Conservation (phyloP, 2,329 filamentous ascomycete genomes). For the Colletotrichum kahawae region DNA sequence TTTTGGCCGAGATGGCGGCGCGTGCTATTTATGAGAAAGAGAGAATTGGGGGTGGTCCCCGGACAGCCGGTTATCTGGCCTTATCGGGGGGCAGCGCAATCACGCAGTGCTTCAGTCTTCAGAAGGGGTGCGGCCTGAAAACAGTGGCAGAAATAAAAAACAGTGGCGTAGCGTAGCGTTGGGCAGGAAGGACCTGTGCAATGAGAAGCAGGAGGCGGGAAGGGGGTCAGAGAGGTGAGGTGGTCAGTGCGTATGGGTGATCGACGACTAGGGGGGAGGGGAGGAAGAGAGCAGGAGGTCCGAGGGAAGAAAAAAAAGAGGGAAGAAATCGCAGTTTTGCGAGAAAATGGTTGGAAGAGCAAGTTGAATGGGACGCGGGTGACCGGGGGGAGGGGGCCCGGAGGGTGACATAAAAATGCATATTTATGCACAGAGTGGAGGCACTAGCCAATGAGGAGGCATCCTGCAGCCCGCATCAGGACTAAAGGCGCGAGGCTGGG, state of each 20-base stretch:
- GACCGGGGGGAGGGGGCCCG: background rate
- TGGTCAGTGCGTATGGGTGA: slow-evolving; percentile 21
- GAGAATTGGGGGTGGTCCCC: slow-evolving; percentile 33
- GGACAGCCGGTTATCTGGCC: slow-evolving; percentile 39
- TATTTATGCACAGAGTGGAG: slow-evolving; percentile 16
- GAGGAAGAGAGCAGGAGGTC: slow-evolving; percentile 1
- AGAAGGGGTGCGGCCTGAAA: slow-evolving; percentile 20
- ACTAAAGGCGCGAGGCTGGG: slow-evolving; percentile 16
- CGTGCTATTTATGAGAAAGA: slow-evolving; percentile 52
- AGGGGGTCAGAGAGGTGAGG: slow-evolving; percentile 13
- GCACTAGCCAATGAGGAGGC: slow-evolving; percentile 3
- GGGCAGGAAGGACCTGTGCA: slow-evolving; percentile 23
- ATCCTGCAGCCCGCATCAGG: background rate
- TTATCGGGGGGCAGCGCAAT: slow-evolving; percentile 37
- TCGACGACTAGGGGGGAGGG: slow-evolving; percentile 16
- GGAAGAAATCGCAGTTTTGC: slow-evolving; percentile 34
- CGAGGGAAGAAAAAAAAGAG: slow-evolving; percentile 11
- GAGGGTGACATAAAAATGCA: slow-evolving; percentile 20
- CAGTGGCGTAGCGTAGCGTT: slow-evolving; percentile 30
- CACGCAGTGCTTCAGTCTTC: background rate
- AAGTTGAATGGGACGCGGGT: slow-evolving; percentile 7
- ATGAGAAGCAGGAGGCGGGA: slow-evolving; percentile 21
- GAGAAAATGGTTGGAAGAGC: slow-evolving; percentile 22
- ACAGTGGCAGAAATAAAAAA: slow-evolving; percentile 36
- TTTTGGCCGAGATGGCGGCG: slow-evolving; percentile 47